phyloP scores from a whole-genome alignment of 2,329 filamentous ascomycete genomes.

The Colletotrichum truncatum region DNA sequence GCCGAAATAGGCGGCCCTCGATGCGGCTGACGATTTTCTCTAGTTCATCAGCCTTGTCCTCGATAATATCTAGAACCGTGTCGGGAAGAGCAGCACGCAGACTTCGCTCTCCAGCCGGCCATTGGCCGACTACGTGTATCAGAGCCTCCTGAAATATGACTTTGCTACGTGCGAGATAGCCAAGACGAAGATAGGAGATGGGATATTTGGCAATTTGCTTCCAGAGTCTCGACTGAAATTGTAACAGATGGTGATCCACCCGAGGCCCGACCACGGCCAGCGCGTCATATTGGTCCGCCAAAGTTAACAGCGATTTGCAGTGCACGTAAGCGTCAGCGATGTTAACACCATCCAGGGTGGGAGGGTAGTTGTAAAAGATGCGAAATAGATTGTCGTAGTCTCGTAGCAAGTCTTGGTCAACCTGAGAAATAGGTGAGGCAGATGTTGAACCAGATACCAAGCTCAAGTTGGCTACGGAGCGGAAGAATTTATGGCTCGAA shows the following conservation, averaged over 20 bases:
- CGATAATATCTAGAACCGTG: conserved; percentile 85
- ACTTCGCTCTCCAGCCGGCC: conserved; percentile 83
- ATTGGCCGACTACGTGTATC: conserved; percentile 93
- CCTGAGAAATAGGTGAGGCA: conserved; percentile 58
- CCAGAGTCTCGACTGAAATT: conserved; percentile 91
- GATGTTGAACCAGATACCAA: conserved; percentile 58
- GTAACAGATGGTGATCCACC: conserved; percentile 91
- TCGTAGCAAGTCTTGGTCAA: conserved; percentile 80
- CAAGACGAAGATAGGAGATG: conserved; percentile 88
- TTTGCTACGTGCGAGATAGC: conserved; percentile 84
- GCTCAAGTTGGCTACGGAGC: conserved; percentile 84
- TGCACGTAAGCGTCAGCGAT: conserved; percentile 94
- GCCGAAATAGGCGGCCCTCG: conserved; percentile 83
- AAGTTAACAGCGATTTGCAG: conserved; percentile 86
- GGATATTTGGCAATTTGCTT: conserved; percentile 98
- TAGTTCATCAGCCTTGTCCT: conserved; percentile 94
- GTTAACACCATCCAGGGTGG: conserved; percentile 82
- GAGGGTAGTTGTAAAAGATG: conserved; percentile 94
- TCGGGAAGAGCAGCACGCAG: conserved; percentile 79
- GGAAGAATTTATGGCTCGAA: conserved; percentile 73
- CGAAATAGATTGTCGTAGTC: conserved; percentile 97
- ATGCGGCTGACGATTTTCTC: conserved; percentile 83
- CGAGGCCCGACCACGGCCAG: conserved; percentile 86
- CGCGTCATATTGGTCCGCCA: conserved; percentile 96
- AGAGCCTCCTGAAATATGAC: conserved; percentile 89